Base-by-base conservation (phyloP, 2,329 filamentous ascomycete genomes). In the Aspergillus proliferans region DNA sequence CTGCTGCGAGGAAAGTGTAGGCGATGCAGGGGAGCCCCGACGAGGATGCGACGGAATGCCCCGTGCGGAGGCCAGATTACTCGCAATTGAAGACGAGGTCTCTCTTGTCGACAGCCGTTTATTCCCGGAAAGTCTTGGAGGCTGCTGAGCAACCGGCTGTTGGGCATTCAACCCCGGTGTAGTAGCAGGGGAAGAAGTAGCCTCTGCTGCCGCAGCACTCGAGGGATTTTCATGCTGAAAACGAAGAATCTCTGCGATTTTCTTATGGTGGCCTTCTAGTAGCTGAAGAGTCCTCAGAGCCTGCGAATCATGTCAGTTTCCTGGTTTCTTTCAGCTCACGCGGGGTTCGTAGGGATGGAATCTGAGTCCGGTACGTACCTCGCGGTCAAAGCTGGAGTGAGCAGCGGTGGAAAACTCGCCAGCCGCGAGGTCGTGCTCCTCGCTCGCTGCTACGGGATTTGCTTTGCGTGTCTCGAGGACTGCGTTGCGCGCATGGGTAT, bases 401-500 rank as follows among this genome's bases (percentile, higher is more conserved):
- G 88, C 84, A 26, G 90, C 91, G 52, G 85, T 85, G 52, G 88
- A 85, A 67, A 95, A 97, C 66, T 95, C 88, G 55, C 84, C 85
- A 2, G 93, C 92, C 34, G 93, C 93, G 49, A 87, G 77, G 47
- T 91, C 84, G 71, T 97, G 92, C 68, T 95, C 88, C 62, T 86
- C 87, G 63, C 90, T 87, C 53, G 92, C 92, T 43, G 88, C 84
- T 6, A 85, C 86, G 48, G 88, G 88, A 65, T 93, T 77, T 21
- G 78, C 75, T 56, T 80, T 79, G 55, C 78, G 76, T 30, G 80
- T 83, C 48, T 91, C 88, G 21, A 84, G 78, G 21, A 88, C 84
- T 40, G 92, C 91, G 62, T 88, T 91, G 61, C 85, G 84, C 45
- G 89, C 91, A 72, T 96, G 90, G 58, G 92, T 86, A 71, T 95